Percentiles rank a stretch among this genome's conserved stretches.
Evolutionary conservation across 2,329 filamentous ascomycete genomes (phyloP).

Genomic region (Plenodomus tracheiphilus): DNA sequence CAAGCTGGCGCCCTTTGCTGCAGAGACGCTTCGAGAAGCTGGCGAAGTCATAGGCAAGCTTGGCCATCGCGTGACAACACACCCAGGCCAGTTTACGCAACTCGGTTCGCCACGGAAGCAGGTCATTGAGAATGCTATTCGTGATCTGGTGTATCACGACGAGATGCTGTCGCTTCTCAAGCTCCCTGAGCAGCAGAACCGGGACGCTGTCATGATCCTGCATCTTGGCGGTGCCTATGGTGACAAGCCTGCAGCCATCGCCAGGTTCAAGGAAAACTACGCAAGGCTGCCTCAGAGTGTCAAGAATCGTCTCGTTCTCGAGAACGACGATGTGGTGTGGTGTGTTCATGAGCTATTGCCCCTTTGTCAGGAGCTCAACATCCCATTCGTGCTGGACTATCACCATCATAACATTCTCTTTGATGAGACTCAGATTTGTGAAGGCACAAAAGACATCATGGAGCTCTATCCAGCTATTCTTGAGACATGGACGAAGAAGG

Average conservation of each 20-base stretch:
- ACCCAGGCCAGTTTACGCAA: slow-evolving; percentile 90
- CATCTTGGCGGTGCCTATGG: slow-evolving; percentile 93
- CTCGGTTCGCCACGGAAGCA: slow-evolving; percentile 78
- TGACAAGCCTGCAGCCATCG: slow-evolving; percentile 77
- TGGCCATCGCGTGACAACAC: slow-evolving; percentile 83
- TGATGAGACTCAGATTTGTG: slow-evolving; percentile 70
- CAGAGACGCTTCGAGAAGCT: slow-evolving; percentile 73
- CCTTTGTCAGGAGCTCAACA: slow-evolving; percentile 89
- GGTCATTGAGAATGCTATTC: slow-evolving; percentile 75
- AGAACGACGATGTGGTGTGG: slow-evolving; percentile 94
- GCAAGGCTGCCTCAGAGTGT: slow-evolving; percentile 66
- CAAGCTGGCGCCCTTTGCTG: slow-evolving; percentile 79
- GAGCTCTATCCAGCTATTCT: slow-evolving; percentile 74
- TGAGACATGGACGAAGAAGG: slow-evolving; percentile 81
- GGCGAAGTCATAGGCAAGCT: slow-evolving; percentile 76
- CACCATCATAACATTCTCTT: slow-evolving; percentile 97
- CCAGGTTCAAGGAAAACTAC: slow-evolving; percentile 79
- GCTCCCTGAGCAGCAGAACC: slow-evolving; percentile 75
- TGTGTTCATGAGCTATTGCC: slow-evolving; percentile 89
- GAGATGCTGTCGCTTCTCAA: slow-evolving; percentile 79
- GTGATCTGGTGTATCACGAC: slow-evolving; percentile 85
- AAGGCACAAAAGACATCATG: slow-evolving; percentile 83
- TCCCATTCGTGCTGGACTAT: slow-evolving; percentile 88
- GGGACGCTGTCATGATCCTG: slow-evolving; percentile 90
- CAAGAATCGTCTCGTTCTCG: slow-evolving; percentile 81